Evolutionary conservation across 441 rosid genomes (phyloP).

Genomic region (Biscutella laevigata): DNA sequence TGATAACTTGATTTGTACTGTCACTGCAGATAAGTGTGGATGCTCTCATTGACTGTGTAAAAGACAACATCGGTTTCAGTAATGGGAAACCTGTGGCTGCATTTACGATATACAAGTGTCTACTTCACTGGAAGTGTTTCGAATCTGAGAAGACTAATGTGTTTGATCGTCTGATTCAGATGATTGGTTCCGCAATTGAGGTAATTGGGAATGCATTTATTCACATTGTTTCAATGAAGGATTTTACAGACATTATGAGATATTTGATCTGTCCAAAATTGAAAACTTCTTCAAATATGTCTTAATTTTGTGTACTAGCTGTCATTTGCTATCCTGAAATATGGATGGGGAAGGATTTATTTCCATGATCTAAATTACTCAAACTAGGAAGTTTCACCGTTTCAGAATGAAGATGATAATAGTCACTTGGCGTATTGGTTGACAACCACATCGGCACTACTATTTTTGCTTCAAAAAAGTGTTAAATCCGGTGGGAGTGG

Average conservation of each 20-base stretch:
- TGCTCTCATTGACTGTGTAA: conserved; percentile 74
- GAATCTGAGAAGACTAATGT: conserved; percentile 96
- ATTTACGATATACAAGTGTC: conserved; percentile 87
- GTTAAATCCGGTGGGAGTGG: conserved; percentile 58
- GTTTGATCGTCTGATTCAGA: conserved; percentile 93
- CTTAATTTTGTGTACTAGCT: neutral
- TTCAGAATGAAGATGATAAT: conserved; percentile 84
- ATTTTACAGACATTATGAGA: too few relatives aligned
- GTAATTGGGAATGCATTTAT: conserved; percentile 31
- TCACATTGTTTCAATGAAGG: conserved; percentile 4
- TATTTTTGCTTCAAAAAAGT: conserved; percentile 87
- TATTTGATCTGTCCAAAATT: too few relatives aligned
- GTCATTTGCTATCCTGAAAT: neutral
- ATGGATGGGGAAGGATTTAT: neutral
- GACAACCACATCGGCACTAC: conserved; percentile 74
- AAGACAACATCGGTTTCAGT: conserved; percentile 65
- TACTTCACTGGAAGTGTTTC: conserved; percentile 93
- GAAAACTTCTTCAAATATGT: too few relatives aligned
- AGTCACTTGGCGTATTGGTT: conserved; percentile 96
- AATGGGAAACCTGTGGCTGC: conserved; percentile 91
- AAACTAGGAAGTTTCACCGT: neutral
- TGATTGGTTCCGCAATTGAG: conserved; percentile 98
- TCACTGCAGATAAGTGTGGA: conserved; percentile 74
- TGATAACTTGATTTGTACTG: conserved; percentile 18
- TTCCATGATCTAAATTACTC: neutral